A percentile compares a stretch with the other conserved stretches of the same genome.
Evolutionary conservation across 192 early-diverging fungal species (phyloP).

Genomic region (Globomyces pollinis-pini): DNA sequence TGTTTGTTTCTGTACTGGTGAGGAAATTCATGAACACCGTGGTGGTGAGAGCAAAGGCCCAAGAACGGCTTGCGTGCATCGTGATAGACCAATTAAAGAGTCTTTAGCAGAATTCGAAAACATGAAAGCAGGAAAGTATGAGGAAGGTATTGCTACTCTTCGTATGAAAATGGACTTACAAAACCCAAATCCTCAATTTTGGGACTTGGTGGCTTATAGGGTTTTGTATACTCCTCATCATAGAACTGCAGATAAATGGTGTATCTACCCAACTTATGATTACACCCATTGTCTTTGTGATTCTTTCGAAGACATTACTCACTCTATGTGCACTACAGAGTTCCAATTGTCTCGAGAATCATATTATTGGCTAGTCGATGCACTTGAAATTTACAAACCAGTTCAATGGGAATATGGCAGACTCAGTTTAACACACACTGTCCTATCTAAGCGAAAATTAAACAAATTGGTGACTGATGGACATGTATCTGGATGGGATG

Average conservation of each 20-base stretch:
- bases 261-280: constrained; percentile 99
- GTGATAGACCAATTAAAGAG: constrained; percentile 86
- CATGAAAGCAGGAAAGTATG: constrained; percentile 98
- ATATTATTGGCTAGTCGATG: constrained; percentile 99
- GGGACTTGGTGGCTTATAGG: constrained; percentile 98
- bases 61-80: constrained; percentile 81
- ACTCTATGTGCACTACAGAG: constrained; percentile 97
- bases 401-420: constrained; percentile 99
- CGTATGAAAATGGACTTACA: constrained; percentile 99
- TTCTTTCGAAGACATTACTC: constrained; percentile 99
- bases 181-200: constrained; percentile 97
- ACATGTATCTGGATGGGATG: constrained; percentile 84
- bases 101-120: constrained; percentile 88
- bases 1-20: constrained; percentile 91
- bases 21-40: constrained; percentile 84
- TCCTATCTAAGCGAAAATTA: constrained; percentile 98
- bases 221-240: constrained; percentile 85
- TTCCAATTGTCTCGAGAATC: constrained; percentile 88
- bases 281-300: constrained; percentile 98
- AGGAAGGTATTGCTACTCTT: constrained; percentile 80
- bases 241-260: constrained; percentile 89
- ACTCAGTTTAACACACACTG: constrained; percentile 84
- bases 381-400: constrained; percentile 97
- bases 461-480: constrained; percentile 76
- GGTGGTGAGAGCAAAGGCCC: constrained; percentile 85